Base-by-base conservation (phyloP, 2,329 filamentous ascomycete species). In the Chalara sp. region DNA sequence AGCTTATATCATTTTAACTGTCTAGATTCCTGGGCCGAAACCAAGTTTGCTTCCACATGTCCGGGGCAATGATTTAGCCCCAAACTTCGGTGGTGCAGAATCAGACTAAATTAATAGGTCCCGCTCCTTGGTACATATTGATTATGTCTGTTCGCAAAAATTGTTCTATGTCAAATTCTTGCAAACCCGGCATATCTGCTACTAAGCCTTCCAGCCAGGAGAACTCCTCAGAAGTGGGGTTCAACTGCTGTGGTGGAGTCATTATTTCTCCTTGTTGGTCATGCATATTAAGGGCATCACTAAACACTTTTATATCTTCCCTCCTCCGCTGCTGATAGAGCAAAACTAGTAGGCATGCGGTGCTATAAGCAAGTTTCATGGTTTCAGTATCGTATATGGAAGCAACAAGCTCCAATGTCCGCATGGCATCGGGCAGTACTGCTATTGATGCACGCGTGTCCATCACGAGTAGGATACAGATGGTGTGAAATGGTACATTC, bases 401-500 rank as follows among this genome's bases (percentile, higher is more conserved):
- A 8, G 47, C 40, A 6, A 55, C 53, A 13, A 48, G 41, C 6
- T 41, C 30, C 6, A 55, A 39, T 5, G 53, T 53, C 10, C 47
- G 33, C 40, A 53, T 55, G 1, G 51, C 53, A 21, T 53, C 51
- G 7, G 13, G 28, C 1, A 55, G 30, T 47, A 41, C 37, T 11
- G 44, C 33, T n/a, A 53, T 21, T 6, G 53, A 50, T 6, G 30
- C 28, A 13, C 43, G 44, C 7, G 13, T 55, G 21, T 55, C 53
- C 4, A 55, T 54, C 3, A 50, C 52, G 7, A 55, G 53, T 3
- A 55, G 48, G 8, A 50, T 48, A 29, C 52, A 54, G 4, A 55
- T 44, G 6, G 49, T 50, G 28, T 55, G 53, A 33, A 55, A 55
- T 2, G 53, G 48, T 5, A 55, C 35, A 32, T 51, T 55, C 12